Conservation (phyloP, 2,329 filamentous ascomycete genomes). For the Neofusicoccum sp. region DNA sequence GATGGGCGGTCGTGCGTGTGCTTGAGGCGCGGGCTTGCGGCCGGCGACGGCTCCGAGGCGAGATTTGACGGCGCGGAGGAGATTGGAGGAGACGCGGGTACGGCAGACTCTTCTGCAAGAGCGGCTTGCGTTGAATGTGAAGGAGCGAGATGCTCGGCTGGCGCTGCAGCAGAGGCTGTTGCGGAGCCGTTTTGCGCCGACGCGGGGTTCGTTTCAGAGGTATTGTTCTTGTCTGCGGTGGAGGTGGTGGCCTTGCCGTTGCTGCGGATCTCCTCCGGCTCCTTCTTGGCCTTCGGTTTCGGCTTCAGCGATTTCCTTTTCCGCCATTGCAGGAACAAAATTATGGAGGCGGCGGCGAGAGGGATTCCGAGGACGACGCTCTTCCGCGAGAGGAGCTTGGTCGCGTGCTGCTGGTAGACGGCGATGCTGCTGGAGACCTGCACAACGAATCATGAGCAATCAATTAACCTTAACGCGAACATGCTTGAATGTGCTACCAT, state of each 20-base stretch:
- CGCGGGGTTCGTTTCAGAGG: constrained; percentile 2
- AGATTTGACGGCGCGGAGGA: neutral
- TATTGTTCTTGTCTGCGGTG: neutral
- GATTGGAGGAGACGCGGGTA: neutral
- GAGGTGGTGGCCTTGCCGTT: constrained; percentile 3
- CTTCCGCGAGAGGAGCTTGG: constrained; percentile 20
- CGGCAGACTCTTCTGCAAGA: neutral
- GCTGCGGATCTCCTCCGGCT: neutral
- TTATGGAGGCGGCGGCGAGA: constrained; percentile 18
- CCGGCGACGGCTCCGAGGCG: neutral
- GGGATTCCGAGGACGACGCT: constrained; percentile 15
- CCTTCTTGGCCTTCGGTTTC: constrained; percentile 2
- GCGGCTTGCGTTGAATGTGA: neutral
- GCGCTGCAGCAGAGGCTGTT: constrained; percentile 1
- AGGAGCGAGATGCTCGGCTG: neutral
- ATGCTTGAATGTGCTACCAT: constrained; percentile 1
- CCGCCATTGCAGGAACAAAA: constrained; percentile 20
- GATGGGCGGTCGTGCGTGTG: neutral
- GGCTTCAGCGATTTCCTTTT: constrained; percentile 20
- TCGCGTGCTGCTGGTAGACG: constrained; percentile 20
- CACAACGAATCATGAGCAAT: neutral
- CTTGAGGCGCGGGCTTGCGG: neutral
- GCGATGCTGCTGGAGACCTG: constrained; percentile 12
- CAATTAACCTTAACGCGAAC: neutral
- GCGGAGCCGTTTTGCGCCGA: constrained; percentile 12